A percentile compares a stretch with the other conserved stretches of the same genome.
Evolutionary conservation across 352 stramenopile genomes (phyloP).

Genomic region (Pythium apleroticum): DNA sequence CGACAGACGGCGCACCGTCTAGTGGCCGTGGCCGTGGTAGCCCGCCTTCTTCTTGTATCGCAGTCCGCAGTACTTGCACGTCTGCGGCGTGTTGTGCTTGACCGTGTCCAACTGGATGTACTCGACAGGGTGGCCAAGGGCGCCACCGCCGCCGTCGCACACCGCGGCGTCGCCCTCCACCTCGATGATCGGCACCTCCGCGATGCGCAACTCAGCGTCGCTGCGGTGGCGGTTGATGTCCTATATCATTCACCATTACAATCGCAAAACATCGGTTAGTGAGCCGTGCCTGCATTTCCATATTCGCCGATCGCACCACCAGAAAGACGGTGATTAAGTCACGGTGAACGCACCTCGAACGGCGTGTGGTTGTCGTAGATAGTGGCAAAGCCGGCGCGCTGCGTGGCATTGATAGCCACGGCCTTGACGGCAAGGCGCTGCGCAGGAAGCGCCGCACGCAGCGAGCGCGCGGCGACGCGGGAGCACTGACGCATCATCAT

Average conservation of each 20-base stretch:
- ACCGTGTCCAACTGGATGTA: slow-evolving; percentile 93
- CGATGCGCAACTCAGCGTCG: slow-evolving; percentile 89
- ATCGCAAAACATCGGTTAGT: not conserved
- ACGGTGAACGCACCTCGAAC: slow-evolving; percentile 43
- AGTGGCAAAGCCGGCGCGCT: slow-evolving; percentile 51
- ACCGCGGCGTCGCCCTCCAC: slow-evolving; percentile 91
- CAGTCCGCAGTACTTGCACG: slow-evolving; percentile 94
- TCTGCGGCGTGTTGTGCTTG: slow-evolving; percentile 62
- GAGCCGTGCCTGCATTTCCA: not conserved
- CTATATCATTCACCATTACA: slow-evolving; percentile 25
- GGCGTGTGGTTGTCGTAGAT: slow-evolving; percentile 72
- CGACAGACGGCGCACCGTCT: not conserved
- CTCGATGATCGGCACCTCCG: slow-evolving; percentile 88
- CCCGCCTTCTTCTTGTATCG: slow-evolving; percentile 87
- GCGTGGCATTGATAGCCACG: slow-evolving; percentile 13
- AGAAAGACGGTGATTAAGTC: not conserved
- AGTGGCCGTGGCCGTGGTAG: slow-evolving; percentile 58
- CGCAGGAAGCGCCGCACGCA: slow-evolving; percentile 13
- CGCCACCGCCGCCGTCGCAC: slow-evolving; percentile 95
- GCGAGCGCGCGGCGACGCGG: slow-evolving; percentile 33
- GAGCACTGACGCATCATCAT: slow-evolving; percentile 53
- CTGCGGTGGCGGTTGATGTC: slow-evolving; percentile 86
- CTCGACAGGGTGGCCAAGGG: slow-evolving; percentile 96
- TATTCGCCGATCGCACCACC: slow-evolving; percentile 12
- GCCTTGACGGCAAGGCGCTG: slow-evolving; percentile 18